Base-by-base conservation (phyloP, 2,329 filamentous ascomycete species). In the Pseudocercospora fijiensis region DNA sequence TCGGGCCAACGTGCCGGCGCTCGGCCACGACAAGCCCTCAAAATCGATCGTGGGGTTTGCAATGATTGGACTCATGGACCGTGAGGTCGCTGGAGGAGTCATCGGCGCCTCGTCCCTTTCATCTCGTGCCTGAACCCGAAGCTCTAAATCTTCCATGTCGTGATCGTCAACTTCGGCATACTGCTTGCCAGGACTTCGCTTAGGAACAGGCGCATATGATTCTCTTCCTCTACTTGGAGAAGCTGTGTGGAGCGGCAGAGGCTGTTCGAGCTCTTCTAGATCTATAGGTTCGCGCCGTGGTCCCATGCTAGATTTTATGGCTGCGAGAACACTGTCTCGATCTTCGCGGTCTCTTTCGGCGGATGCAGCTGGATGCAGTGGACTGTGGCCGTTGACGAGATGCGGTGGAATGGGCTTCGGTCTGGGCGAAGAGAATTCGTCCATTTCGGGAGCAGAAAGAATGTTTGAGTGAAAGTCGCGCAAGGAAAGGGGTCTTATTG, bases 281-380 rank as follows among this genome's bases (percentile, higher is more conserved):
- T 81, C 78, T 51, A 84, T 72, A 0, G 79, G 76, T 59, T 80
- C 77, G 67, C 78, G 79, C 26, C 78, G 77, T 22, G 77, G 79
- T 30, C 78, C 78, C 74, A 85, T 86, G 13, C 85, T 87, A 6
- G 81, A 82, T 68, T 83, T 78, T 64, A 88, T 88, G 24, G 86
- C 84, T 18, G 84, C 81, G 69, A 82, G 84, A 60, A 87, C 79
- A 61, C 77, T 83, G 59, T 88, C 84, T 30, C 85, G 78, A 71
- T 88, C 85, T 69, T 76, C 76, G 59, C 74, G 74, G 67, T 81
- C 79, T 65, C 81, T 79, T 49, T 78, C 79, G 72, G 83, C 78
- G 16, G 79, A 78, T 28, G 64, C 70, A 10, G 79, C 77, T 18
- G 79, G 76, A 30, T 76, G 73, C 53, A 84, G 78, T 33, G 85